A percentile compares a stretch with the other conserved stretches of the same genome.
These are phyloP conservation scores for Phytopythium chamaehyphon DNA, from an alignment of 352 stramenopile species.

Conservation along the genomic window DNA sequence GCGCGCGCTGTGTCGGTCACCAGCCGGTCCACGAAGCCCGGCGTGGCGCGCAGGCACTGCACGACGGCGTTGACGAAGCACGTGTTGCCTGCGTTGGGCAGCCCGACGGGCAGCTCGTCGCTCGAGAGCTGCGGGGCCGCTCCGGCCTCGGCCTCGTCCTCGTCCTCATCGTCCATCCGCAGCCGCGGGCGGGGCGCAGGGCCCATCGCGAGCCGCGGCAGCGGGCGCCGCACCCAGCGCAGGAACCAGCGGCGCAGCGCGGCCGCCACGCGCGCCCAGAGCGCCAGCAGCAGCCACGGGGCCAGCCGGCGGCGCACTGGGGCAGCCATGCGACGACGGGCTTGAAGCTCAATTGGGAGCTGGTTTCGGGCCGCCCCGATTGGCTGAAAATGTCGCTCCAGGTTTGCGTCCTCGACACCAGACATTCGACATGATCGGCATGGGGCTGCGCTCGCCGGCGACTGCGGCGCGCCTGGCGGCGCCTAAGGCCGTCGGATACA, in stretches of 20 bases:
- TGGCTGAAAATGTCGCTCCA: conserved; percentile 1
- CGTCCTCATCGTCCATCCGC: conserved; percentile 8
- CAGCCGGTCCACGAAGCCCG: conserved; percentile 29
- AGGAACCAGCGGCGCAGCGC: conserved; percentile 33
- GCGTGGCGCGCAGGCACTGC: conserved; percentile 49
- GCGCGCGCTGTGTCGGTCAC: conserved; percentile 2
- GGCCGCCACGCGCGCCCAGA: conserved; percentile 16
- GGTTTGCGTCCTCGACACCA: background rate
- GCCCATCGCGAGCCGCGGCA: conserved; percentile 32
- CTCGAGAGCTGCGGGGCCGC: conserved; percentile 2
- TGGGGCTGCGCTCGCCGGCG: background rate
- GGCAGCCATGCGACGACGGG: background rate
- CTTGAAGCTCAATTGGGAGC: background rate
- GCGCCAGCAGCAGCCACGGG: conserved; percentile 30
- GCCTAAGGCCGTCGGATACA: background rate
- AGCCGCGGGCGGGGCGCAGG: conserved; percentile 3
- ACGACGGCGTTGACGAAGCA: conserved; percentile 79
- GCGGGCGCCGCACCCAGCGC: conserved; percentile 17
- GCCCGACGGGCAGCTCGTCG: conserved; percentile 20
- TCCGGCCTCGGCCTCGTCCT: background rate
- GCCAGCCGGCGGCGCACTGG: conserved; percentile 2
- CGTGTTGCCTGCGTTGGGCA: conserved; percentile 67
- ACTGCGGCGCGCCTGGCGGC: background rate
- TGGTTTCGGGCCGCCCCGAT: background rate
- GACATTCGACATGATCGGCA: conserved; percentile 1